Base-by-base conservation (phyloP, 2,329 filamentous ascomycete genomes). In the Leptographium procerum region DNA sequence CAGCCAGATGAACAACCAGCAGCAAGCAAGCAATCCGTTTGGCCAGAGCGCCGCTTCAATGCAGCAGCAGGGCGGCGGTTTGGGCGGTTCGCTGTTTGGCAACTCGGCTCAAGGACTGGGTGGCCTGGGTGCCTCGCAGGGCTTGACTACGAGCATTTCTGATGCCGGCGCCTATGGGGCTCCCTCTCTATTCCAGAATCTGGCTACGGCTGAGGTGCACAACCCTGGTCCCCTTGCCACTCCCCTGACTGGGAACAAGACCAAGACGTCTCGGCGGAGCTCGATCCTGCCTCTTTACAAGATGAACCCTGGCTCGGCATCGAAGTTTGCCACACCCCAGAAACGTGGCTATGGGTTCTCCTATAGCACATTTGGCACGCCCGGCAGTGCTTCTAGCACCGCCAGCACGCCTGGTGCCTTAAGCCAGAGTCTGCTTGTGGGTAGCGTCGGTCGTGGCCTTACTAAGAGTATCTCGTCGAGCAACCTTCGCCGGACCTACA, bases 191-290 rank as follows among this genome's bases (percentile, higher is more conserved):
- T 97, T 97, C 71, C 83, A 85, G 34, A 87, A 85, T 57, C 75
- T 96, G 19, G 78, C 78, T 64, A 79, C 69, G 68, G 84, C 68
- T 73, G 88, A 73, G 74, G 74, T 76, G 57, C 79, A 71, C 70
- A 91, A 91, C 66, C 88, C 91, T 3, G 94, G 94, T 2, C 94
- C 95, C 3, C 79, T 99, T 63, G 94, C 92, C 10, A 97, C 92
- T 0, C 94, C 95, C 0, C 78, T 97, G 14, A 87, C 86, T 10
- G 86, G 85, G 63, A 86, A 83, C 66, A 86, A 84, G 70, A 75
- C 76, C 43, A 92, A 90, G 73, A 64, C 63, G 10, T 79, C 86
- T 59, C 89, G 88, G 71, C 88, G 90, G 69, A 85, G 82, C 63
- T 87, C 88, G 11, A 88, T 92, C 50, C 73, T 96, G 57, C 91